Evolutionary conservation across 495 filamentous ascomycete genomes (phyloP).

Genomic region (Podospora comata): DNA sequence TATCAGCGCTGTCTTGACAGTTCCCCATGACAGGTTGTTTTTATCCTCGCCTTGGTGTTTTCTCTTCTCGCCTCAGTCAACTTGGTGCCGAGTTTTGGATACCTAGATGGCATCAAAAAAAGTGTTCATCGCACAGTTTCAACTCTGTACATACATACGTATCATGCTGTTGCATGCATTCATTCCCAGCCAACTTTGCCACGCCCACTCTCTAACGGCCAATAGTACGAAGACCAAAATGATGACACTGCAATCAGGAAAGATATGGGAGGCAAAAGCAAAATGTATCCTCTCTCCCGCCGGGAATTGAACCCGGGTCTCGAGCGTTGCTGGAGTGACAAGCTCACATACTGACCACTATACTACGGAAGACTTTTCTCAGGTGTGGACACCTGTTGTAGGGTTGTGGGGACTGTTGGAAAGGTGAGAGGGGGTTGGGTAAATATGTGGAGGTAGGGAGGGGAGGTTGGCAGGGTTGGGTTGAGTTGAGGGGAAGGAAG

Average conservation of each 20-base stretch:
- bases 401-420: neutral
- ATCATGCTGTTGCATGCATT: too few species aligned
- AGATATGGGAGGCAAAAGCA: neutral
- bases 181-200: neutral
- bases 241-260: too few species aligned
- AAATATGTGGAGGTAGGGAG: neutral
- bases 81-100: too few species aligned
- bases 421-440: neutral
- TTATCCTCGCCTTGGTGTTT: too few species aligned
- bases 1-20: too few species aligned
- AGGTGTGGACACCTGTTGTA: slow-evolving; percentile 1
- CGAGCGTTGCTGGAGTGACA: slow-evolving; percentile 4
- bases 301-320: slow-evolving; percentile 8
- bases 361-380: slow-evolving; percentile 5
- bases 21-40: too few species aligned
- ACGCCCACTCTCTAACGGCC: too few species aligned
- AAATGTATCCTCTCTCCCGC: slow-evolving; percentile 1
- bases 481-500: neutral
- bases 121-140: too few species aligned
- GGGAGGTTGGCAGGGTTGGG: neutral
- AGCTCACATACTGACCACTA: slow-evolving; percentile 8
- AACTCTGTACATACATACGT: too few species aligned
- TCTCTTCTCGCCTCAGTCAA: too few species aligned
- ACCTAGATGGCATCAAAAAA: too few species aligned
- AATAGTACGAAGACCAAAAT: too few species aligned